phyloP scores from a whole-genome alignment of 805 yeast species.

The Candida morakotiae region DNA sequence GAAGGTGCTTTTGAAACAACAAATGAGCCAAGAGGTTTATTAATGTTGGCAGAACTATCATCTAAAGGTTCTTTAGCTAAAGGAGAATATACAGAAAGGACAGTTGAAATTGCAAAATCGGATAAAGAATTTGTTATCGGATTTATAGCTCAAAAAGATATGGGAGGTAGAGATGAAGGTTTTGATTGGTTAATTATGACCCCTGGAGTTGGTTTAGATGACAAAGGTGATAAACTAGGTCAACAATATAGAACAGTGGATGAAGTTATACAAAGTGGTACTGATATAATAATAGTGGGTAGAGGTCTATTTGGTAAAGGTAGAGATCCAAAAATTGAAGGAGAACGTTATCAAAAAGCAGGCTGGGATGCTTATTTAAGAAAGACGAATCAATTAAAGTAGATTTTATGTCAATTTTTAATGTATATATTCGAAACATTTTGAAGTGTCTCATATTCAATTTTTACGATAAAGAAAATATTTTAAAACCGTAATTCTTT shows the following conservation, averaged over 20 bases:
- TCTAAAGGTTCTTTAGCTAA: constrained; percentile 91
- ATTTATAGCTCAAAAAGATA: constrained; percentile 86
- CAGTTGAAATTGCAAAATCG: constrained; percentile 84
- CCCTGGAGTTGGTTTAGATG: constrained; percentile 98
- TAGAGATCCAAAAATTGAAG: constrained; percentile 84
- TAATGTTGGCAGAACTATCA: constrained; percentile 94
- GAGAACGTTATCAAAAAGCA: constrained; percentile 83
- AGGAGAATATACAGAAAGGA: constrained; percentile 83
- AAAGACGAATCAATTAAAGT: constrained; percentile 18
- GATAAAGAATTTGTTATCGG: constrained; percentile 93
- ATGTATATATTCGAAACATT: no score
- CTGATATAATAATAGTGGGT: constrained; percentile 96
- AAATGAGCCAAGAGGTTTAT: constrained; percentile 76
- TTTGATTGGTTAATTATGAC: constrained; percentile 97
- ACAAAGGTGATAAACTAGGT: constrained; percentile 92
- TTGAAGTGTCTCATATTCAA: no score
- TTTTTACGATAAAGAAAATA: no score
- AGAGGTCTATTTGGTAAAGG: constrained; percentile 94
- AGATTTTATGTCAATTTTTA: no score
- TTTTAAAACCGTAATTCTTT: no score
- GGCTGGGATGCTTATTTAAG: constrained; percentile 90
- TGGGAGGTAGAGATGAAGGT: constrained; percentile 80
- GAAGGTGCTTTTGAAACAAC: constrained; percentile 74
- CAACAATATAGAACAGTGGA: constrained; percentile 94
- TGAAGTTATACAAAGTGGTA: constrained; percentile 79